Evolutionary conservation across 352 stramenopile species (phyloP), one percentile per base, ranked within the genome.

Genomic region (Phytophthora pinifolia): DNA sequence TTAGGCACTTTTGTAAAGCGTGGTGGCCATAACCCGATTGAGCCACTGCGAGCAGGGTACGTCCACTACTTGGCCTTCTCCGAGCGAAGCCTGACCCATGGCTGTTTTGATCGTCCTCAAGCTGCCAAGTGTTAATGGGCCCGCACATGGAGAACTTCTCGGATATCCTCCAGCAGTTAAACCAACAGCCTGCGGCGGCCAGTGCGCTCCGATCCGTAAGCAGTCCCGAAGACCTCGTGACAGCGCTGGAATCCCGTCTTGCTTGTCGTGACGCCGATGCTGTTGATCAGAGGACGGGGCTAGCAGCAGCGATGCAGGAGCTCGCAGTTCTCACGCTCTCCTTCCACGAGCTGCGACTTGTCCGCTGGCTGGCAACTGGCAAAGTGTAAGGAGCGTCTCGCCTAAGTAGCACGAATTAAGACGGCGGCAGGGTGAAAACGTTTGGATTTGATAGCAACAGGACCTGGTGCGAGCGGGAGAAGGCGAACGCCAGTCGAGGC

Each of bases 21-120:
- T 13, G 83, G 83, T 9, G 83, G 83, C 15, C 83, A 92, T 54
- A 92, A 92, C 31, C 75, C 79, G 10, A 83, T 92, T 43, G 83
- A 92, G 43, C 78, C 83, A 8, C 54, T 92, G 25, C 72, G 74
- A 49, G 67, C 76, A 50, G 79, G 76, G 73, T 87, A 45, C 17
- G 57, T 56, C 0, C 35, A 18, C 17, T 22, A 34, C 22, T 18
- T n/a, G 14, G 13, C 20, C 25, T 35, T 22, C 27, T 35, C 25
- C 45, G 44, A 2, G 3, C 29, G 15, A 8, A 36, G 14, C 47
- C 39, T 51, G 9, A 59, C 14, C 32, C 36, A 33, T 47, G 37
- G 20, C 27, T 15, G 8, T 27, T 37, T 25, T 35, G 15, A 14
- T 12, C 31, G 55, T 48, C 6, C n/a, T 45, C 68, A 35, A 86